phyloP scores from a whole-genome alignment of 106 monocot species.

The Phalaenopsis equestris region DNA sequence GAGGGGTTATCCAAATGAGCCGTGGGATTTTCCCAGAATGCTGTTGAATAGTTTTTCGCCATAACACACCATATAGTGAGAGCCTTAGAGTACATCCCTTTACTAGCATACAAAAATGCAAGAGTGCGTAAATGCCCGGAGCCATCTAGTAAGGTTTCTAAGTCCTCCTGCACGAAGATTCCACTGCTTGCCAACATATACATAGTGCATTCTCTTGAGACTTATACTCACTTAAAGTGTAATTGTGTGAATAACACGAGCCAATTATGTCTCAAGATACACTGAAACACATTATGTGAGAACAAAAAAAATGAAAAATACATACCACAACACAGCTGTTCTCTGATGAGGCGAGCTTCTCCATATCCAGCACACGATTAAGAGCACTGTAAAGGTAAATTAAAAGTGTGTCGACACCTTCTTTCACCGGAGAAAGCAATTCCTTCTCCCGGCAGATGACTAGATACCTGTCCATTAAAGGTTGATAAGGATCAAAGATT shows the following conservation, averaged over 20 bases:
- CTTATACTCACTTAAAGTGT: constrained; percentile 13
- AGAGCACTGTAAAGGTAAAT: constrained; percentile 98
- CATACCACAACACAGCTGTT: constrained; percentile 95
- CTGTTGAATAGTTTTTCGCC: constrained; percentile 77
- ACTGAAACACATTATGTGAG: background rate
- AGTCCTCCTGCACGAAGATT: constrained; percentile 87
- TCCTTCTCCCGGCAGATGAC: constrained; percentile 49
- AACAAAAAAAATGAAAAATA: constrained; percentile 5
- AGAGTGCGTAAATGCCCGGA: constrained; percentile 96
- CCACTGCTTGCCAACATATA: constrained; percentile 26
- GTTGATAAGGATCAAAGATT: background rate
- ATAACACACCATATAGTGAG: constrained; percentile 77
- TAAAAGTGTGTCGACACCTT: constrained; percentile 95
- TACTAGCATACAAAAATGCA: constrained; percentile 96
- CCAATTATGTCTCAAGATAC: constrained; percentile 21
- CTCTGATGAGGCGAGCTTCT: constrained; percentile 74
- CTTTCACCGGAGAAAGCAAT: constrained; percentile 44
- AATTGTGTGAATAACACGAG: constrained; percentile 14
- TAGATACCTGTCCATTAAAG: constrained; percentile 51
- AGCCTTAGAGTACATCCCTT: constrained; percentile 89
- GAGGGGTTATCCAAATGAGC: constrained; percentile 3
- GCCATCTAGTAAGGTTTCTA: constrained; percentile 85
- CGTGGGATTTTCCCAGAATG: constrained; percentile 60
- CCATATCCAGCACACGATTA: constrained; percentile 85
- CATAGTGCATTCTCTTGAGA: constrained; percentile 26